These are phyloP conservation scores for Wakefieldia striispora DNA, from an alignment of 768 basidiomycete species.

Conservation along the genomic window DNA sequence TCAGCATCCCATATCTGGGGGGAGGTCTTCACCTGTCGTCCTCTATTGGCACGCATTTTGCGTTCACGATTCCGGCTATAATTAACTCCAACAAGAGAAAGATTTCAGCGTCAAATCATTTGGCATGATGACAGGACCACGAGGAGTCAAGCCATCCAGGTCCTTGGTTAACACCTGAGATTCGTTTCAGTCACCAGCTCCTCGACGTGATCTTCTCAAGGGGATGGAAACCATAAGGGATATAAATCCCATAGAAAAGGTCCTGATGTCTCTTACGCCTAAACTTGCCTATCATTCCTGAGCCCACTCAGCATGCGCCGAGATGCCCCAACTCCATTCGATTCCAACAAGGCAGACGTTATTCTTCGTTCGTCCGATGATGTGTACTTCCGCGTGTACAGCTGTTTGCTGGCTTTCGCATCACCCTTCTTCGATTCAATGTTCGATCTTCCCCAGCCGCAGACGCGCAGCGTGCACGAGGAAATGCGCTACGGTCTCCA, in stretches of 20 bases:
- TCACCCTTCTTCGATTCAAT: slow-evolving; percentile 33
- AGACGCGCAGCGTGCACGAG: slow-evolving; percentile 2
- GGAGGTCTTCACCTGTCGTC: not conserved
- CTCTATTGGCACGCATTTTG: not conserved
- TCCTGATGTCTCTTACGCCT: not conserved
- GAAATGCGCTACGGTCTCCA: slow-evolving; percentile 18
- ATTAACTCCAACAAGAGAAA: no score
- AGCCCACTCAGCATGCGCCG: slow-evolving; percentile 13
- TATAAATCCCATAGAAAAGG: slow-evolving; percentile 11
- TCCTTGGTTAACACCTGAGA: no score
- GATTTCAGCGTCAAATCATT: not conserved
- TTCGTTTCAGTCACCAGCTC: no score
- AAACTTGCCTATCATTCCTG: not conserved
- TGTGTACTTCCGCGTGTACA: slow-evolving; percentile 22
- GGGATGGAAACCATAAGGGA: not conserved
- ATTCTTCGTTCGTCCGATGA: slow-evolving; percentile 51
- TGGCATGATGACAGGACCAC: not conserved
- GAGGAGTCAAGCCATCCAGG: not conserved
- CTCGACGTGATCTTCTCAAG: no score
- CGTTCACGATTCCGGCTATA: not conserved
- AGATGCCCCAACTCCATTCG: slow-evolving; percentile 39
- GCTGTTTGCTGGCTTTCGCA: slow-evolving; percentile 26
- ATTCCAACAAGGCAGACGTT: slow-evolving; percentile 47
- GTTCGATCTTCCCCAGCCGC: slow-evolving; percentile 31
- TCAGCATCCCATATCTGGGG: not conserved